A percentile compares a stretch with the other conserved stretches of the same genome.
phyloP scores from a whole-genome alignment of 169 alveolate genomes.

The Plasmodium vivax region DNA sequence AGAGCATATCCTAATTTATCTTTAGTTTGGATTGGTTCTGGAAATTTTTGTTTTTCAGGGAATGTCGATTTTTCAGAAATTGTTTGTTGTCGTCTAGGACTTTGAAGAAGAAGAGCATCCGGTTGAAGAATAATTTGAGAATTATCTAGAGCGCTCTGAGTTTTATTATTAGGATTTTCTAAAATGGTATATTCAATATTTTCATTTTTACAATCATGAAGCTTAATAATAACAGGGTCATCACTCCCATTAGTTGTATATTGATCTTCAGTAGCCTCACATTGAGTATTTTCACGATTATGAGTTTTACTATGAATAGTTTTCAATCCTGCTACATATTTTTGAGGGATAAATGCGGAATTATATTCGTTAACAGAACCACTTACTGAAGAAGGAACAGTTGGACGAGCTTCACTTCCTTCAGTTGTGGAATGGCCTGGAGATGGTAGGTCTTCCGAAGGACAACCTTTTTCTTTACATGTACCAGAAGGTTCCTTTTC shows the following conservation, averaged over 20 bases:
- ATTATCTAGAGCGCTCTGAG: too few relatives aligned
- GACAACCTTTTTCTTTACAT: not conserved
- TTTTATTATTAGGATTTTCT: not conserved
- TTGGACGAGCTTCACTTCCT: not conserved
- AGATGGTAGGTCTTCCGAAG: not conserved
- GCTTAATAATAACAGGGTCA: not conserved
- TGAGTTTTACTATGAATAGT: not conserved
- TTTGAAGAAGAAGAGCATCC: too few relatives aligned
- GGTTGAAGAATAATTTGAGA: too few relatives aligned
- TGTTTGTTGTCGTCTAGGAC: too few relatives aligned
- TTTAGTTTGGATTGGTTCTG: too few relatives aligned
- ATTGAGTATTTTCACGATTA: not conserved
- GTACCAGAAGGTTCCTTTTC: not conserved
- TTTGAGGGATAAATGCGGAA: not conserved
- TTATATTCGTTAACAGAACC: not conserved
- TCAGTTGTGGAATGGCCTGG: not conserved
- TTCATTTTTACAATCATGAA: not conserved
- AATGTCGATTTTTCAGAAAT: too few relatives aligned
- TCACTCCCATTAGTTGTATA: not conserved
- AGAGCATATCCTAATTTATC: too few relatives aligned
- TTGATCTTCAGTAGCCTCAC: not conserved
- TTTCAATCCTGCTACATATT: not conserved
- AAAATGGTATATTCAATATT: not conserved
- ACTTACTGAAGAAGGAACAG: not conserved
- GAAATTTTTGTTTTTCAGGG: too few relatives aligned